Base-by-base conservation (phyloP, 148 eudicot species). In the Polygonum maritimum region DNA sequence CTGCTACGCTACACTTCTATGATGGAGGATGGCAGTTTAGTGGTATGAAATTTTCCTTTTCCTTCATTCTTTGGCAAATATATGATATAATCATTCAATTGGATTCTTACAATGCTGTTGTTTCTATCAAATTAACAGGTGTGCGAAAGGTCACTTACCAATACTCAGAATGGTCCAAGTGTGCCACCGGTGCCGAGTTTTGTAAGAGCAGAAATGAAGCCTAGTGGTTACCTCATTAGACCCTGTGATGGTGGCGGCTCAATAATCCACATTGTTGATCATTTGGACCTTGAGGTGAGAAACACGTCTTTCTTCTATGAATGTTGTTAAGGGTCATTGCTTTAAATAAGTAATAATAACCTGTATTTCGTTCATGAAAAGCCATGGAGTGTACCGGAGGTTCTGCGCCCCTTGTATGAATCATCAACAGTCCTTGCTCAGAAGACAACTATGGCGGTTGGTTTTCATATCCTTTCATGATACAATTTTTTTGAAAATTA, bases 11-110 rank as follows among this genome's bases (percentile, higher is more conserved):
- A 90, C 86, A 92, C 97, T 79, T 88, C 97, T 74, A 85, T 90
- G 48, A 90, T 89, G 94, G 98, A 95, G 76, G 98, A 92, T 87
- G 97, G 98, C 65, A 92, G 97, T 76, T 82, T 95, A 74, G 98
- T 95, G 94, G 98, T 92, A 82, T 55, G 84, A 70, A 3, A 19
- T 15, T 57, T 0, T 35, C 35, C 10, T 5, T 10, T 36, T 63
- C 8, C 16, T 67, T 67, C 45, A 67, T 35, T 36, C 71, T 67
- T 36, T 67, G 71, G 0, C 45, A 38, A 38, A 5, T 54, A 9
- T 6, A n/a, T 7, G 9, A 9, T 9, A 9, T 6, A 5, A 19
- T 2, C 1, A 1, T 9, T 67, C n/a, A 36, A 35, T 35, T 38
- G 7, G 7, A 4, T 35, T 67, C 71, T 35, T 36, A 67, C 71